Conservation (phyloP, 495 filamentous ascomycete genomes). For the Penicillium roqueforti region DNA sequence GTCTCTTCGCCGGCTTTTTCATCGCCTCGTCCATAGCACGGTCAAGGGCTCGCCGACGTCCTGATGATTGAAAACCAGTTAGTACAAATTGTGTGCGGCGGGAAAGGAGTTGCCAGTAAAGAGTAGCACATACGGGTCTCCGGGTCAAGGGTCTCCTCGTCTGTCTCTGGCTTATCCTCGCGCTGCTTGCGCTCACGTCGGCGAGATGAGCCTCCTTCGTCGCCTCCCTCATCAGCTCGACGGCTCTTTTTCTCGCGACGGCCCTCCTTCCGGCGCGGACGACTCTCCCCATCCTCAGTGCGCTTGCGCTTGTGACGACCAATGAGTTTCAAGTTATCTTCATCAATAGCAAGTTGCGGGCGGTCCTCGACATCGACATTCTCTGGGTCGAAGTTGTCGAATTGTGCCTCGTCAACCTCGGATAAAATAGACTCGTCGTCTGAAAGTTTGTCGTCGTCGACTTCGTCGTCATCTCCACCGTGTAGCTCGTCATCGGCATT, state of each 20-base stretch:
- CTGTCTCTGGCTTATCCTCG: conserved; percentile 48
- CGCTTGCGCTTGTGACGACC: conserved; percentile 80
- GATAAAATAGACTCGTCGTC: conserved; percentile 85
- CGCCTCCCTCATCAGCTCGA: conserved; percentile 49
- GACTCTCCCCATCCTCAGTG: conserved; percentile 52
- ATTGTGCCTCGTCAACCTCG: conserved; percentile 92
- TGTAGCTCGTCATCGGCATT: conserved; percentile 10
- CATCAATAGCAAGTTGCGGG: conserved; percentile 76
- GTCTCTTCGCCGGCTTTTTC: conserved; percentile 73
- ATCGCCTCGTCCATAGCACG: conserved; percentile 80
- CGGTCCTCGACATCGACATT: conserved; percentile 73
- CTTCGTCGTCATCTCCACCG: conserved; percentile 18
- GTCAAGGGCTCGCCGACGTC: conserved; percentile 74
- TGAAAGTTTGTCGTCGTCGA: conserved; percentile 47
- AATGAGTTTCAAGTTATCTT: conserved; percentile 73
- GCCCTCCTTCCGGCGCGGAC: conserved; percentile 68
- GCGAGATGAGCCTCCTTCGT: conserved; percentile 51
- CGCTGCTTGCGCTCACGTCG: conserved; percentile 49
- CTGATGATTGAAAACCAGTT: conserved; percentile 26
- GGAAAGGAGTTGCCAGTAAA: not conserved
- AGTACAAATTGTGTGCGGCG: not conserved
- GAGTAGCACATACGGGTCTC: conserved; percentile 44
- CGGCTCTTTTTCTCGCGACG: conserved; percentile 74
- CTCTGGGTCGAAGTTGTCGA: conserved; percentile 83
- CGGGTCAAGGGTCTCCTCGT: conserved; percentile 59